A percentile compares a stretch with the other conserved stretches of the same genome.
These are phyloP conservation scores for Litchi chinensis DNA, from an alignment of 345 rosid genomes.

Conservation along the genomic window DNA sequence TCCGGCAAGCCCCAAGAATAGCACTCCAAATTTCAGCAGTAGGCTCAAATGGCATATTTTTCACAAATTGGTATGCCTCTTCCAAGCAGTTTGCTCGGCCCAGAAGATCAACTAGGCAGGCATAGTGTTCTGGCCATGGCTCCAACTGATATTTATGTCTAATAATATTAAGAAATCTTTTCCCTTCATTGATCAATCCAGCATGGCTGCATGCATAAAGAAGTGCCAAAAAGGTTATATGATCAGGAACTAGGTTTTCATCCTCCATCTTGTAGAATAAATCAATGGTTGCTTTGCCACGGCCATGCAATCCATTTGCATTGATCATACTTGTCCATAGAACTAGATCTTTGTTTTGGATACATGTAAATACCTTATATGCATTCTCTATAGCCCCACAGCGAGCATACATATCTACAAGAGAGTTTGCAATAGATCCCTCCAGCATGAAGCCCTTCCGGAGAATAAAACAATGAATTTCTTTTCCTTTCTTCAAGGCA, in stretches of 20 bases:
- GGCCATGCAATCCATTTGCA: slow-evolving; percentile 86
- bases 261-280: slow-evolving; percentile 57
- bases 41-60: slow-evolving; percentile 62
- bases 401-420: slow-evolving; percentile 82
- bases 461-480: slow-evolving; percentile 64
- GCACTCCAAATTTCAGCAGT: slow-evolving; percentile 91
- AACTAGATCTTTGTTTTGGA: slow-evolving; percentile 45
- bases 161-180: slow-evolving; percentile 60
- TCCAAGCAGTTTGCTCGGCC: slow-evolving; percentile 72
- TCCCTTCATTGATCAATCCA: slow-evolving; percentile 72
- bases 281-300: slow-evolving; percentile 61
- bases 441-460: slow-evolving; percentile 59
- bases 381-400: slow-evolving; percentile 71
- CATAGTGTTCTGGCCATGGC: slow-evolving; percentile 91
- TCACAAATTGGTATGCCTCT: slow-evolving; percentile 72
- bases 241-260: slow-evolving; percentile 57
- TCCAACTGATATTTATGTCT: slow-evolving; percentile 56
- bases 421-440: slow-evolving; percentile 59
- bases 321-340: slow-evolving; percentile 82
- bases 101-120: slow-evolving; percentile 82
- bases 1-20: slow-evolving; percentile 71
- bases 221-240: slow-evolving; percentile 73
- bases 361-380: slow-evolving; percentile 45
- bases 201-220: slow-evolving; percentile 87
- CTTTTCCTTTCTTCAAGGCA: slow-evolving; percentile 70